Percentiles rank a stretch among this genome's conserved stretches.
Evolutionary conservation across 257 asterid species (phyloP).

Genomic region (Salvia rosmarinus): DNA sequence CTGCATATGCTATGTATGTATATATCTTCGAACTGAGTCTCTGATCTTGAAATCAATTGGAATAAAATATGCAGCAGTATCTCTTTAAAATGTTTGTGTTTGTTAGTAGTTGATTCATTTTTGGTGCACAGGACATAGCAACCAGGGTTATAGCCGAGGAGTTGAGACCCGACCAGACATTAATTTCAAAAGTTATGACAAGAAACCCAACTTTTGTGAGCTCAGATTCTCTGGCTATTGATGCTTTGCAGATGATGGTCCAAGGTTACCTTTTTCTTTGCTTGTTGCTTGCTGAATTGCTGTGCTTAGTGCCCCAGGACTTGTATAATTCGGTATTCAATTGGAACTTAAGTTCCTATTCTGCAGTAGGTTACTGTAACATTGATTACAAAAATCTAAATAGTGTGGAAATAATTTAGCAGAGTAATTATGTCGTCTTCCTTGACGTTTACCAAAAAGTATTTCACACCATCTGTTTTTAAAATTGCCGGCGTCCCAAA

Average conservation of each 20-base stretch:
- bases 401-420: neutral
- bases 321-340: neutral
- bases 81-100: constrained; percentile 20
- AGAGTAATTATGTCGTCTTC: constrained; percentile 12
- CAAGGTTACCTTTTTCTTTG: constrained; percentile 64
- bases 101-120: constrained; percentile 16
- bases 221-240: constrained; percentile 90
- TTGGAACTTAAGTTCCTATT: neutral
- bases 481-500: neutral
- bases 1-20: constrained; percentile 11
- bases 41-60: constrained; percentile 6
- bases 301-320: constrained; percentile 14
- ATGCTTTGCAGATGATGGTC: constrained; percentile 98
- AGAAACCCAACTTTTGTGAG: constrained; percentile 92
- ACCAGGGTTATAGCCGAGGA: constrained; percentile 97
- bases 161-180: constrained; percentile 89
- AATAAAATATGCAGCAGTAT: neutral
- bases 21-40: neutral
- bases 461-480: neutral
- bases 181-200: constrained; percentile 89
- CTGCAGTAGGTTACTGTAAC: neutral
- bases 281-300: constrained; percentile 20
- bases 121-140: constrained; percentile 69
- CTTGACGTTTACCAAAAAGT: neutral
- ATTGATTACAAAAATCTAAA: neutral